Evolutionary conservation across 2,329 filamentous ascomycete genomes (phyloP).

Genomic region (Colletotrichum musicola): DNA sequence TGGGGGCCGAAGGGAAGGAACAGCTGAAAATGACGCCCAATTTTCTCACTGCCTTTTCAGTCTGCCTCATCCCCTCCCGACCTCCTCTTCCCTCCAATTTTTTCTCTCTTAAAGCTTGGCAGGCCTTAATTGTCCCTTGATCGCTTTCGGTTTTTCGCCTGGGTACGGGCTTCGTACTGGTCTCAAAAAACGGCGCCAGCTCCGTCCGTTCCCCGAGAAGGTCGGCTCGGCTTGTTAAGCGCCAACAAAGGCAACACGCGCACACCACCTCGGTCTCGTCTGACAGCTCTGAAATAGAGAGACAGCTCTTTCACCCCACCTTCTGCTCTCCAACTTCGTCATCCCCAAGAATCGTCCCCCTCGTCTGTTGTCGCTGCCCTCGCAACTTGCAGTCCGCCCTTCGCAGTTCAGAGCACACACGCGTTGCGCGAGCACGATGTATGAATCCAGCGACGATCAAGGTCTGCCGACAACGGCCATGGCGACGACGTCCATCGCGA

Average conservation of each 20-base stretch:
- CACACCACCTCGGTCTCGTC: background rate
- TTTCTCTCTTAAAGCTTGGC: constrained; percentile 20
- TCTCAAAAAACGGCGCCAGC: background rate
- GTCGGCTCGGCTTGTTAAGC: constrained; percentile 8
- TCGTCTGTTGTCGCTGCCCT: background rate
- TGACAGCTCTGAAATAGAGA: constrained; percentile 5
- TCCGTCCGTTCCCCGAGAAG: background rate
- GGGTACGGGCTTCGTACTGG: background rate
- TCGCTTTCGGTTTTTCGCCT: constrained; percentile 30
- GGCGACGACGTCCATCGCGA: constrained; percentile 24
- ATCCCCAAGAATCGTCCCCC: constrained; percentile 5
- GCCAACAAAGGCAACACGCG: background rate
- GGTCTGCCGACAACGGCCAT: constrained; percentile 35
- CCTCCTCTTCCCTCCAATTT: background rate
- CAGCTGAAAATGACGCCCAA: constrained; percentile 26
- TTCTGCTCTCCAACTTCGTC: constrained; percentile 20
- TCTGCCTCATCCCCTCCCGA: background rate
- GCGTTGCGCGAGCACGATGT: constrained; percentile 21
- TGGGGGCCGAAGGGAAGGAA: constrained; percentile 22
- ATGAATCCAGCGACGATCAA: constrained; percentile 16
- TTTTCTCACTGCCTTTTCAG: background rate
- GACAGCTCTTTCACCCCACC: constrained; percentile 10
- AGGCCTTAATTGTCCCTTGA: background rate
- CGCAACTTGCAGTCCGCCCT: background rate
- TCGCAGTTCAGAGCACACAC: background rate